phyloP scores from a whole-genome alignment of 139 green algal species.

The Chlamydomonas sp. region DNA sequence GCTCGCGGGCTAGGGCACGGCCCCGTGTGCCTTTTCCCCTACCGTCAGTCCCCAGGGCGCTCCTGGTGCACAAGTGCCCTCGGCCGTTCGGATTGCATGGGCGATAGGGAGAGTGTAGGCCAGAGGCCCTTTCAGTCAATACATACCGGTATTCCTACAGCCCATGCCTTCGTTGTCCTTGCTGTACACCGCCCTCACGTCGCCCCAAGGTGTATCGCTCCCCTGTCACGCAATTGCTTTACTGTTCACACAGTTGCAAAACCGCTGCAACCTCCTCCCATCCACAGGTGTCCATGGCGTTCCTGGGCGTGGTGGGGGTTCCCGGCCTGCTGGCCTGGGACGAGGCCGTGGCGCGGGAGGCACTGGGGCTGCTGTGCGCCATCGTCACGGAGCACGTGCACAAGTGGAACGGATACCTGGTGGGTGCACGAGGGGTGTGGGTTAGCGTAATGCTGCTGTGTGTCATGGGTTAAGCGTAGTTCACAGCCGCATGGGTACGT shows the following conservation, averaged over 20 bases:
- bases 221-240: too few species aligned
- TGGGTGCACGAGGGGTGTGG: constrained; percentile 1
- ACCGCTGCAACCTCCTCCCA: not conserved
- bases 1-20: not conserved
- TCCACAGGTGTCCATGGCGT: constrained; percentile 20
- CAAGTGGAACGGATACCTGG: constrained; percentile 40
- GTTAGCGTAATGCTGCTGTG: not conserved
- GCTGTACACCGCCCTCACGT: too few species aligned
- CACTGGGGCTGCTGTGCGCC: constrained; percentile 21
- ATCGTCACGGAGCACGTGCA: constrained; percentile 14
- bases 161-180: too few species aligned
- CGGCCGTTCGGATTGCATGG: too few species aligned
- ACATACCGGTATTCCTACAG: too few species aligned
- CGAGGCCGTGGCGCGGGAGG: constrained; percentile 2
- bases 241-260: too few species aligned
- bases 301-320: constrained; percentile 28
- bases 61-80: too few species aligned
- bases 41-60: too few species aligned
- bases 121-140: too few species aligned
- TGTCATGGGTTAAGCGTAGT: not conserved
- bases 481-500: not conserved
- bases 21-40: not conserved
- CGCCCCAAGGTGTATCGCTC: too few species aligned
- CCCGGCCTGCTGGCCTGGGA: constrained; percentile 42
- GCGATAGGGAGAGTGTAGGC: too few species aligned